These are phyloP conservation scores for Eucalyptus regnans DNA, from an alignment of 345 rosid species.

Conservation along the genomic window DNA sequence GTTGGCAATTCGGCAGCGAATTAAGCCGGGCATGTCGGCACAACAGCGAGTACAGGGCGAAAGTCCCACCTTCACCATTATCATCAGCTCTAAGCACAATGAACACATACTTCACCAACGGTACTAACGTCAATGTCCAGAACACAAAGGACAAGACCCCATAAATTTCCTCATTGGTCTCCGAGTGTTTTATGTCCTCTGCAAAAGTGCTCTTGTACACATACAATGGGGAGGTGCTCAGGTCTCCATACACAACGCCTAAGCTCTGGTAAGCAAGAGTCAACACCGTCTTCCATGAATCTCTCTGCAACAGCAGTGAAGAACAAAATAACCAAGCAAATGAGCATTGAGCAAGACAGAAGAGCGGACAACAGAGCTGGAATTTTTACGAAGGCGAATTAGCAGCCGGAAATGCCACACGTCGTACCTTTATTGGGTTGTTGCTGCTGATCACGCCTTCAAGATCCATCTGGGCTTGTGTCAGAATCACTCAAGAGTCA, in stretches of 20 bases:
- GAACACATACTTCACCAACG: slow-evolving; percentile 26
- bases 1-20: slow-evolving; percentile 27
- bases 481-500: not conserved
- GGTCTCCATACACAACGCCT: slow-evolving; percentile 18
- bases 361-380: not conserved
- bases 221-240: slow-evolving; percentile 35
- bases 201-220: slow-evolving; percentile 35
- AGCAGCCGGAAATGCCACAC: not conserved
- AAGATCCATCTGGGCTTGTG: slow-evolving; percentile 48
- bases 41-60: slow-evolving; percentile 32
- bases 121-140: slow-evolving; percentile 28
- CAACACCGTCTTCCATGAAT: slow-evolving; percentile 29
- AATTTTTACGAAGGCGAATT: not conserved
- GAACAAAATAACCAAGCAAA: not conserved
- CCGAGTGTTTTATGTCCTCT: slow-evolving; percentile 24
- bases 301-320: slow-evolving; percentile 1
- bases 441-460: slow-evolving; percentile 24
- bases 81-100: slow-evolving; percentile 35
- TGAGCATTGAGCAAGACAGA: not conserved
- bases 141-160: slow-evolving; percentile 33
- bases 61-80: slow-evolving; percentile 40
- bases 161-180: slow-evolving; percentile 31
- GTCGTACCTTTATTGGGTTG: slow-evolving; percentile 48
- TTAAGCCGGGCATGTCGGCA: slow-evolving; percentile 29
- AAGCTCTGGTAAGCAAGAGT: slow-evolving; percentile 15